Evolutionary conservation across 352 stramenopile genomes (phyloP), one percentile per base, ranked within the genome.

Genomic region (Phytophthora idaei): DNA sequence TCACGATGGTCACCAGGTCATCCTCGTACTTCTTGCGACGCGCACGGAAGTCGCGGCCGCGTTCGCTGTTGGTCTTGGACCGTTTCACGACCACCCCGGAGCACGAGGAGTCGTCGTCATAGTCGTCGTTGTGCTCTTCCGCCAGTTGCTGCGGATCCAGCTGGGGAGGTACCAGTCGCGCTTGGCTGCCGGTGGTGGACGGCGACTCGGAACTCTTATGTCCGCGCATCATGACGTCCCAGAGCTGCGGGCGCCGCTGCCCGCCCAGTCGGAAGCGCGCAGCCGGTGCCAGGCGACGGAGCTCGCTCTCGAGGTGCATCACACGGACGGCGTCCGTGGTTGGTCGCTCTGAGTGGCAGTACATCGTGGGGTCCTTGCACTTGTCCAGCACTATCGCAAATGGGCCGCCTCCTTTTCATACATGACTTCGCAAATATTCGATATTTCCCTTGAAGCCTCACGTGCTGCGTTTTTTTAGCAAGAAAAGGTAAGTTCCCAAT

Each of bases 61-160:
- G 83, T 54, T 90, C 83, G 54, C 80, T 90, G 69, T 90, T 90
- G n/a, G 66, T 84, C 60, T 85, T 90, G 64, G 57, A 77, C 41
- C 52, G 63, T 41, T 76, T 73, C 21, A 50, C 58, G n/a, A 57
- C 7, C 3, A 32, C 11, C 6, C 3, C 15, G 21, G 21, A 21
- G n/a, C 53, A 41, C 14, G 27, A 28, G 44, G 6, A 7, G n/a
- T 49, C 17, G 31, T 34, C 15, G 1, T 39, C 37, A 4, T 39
- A 4, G 10, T 64, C 36, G 0, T 21, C 21, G 21, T 21, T 21
- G 21, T 52, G 42, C 39, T 67, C 61, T n/a, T 71, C 49, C 32
- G 55, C 37, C 9, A 17, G 29, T 27, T 67, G 47, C 14, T 42
- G 44, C 6, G 7, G 17, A 5, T 3, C 11, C 17, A 49, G 44